Percentiles rank a stretch among this genome's conserved stretches.
These are phyloP conservation scores for Maudiozyma turicensis DNA, from an alignment of 805 yeast genomes.

Conservation along the genomic window DNA sequence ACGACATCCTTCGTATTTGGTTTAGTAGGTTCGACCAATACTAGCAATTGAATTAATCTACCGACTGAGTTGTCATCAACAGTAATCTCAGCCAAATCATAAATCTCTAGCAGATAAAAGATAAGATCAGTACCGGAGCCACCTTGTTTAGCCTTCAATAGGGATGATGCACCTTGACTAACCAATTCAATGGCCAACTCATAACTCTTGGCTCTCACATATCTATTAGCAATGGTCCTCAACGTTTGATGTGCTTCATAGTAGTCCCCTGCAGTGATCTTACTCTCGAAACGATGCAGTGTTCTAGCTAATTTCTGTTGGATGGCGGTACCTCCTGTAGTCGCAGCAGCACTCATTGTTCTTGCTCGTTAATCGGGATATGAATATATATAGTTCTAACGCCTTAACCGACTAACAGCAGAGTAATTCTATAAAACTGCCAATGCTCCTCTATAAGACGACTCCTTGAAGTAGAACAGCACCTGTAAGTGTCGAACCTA, in stretches of 20 bases:
- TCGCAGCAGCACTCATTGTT: too few relatives aligned
- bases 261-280: slow-evolving; percentile 64
- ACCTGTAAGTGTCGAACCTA: too few relatives aligned
- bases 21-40: slow-evolving; percentile 38
- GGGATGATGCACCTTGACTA: slow-evolving; percentile 57
- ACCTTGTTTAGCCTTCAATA: slow-evolving; percentile 59
- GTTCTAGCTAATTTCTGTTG: slow-evolving; percentile 44
- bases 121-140: slow-evolving; percentile 78
- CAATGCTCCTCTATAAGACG: too few relatives aligned
- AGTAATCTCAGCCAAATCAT: slow-evolving; percentile 39
- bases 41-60: slow-evolving; percentile 39
- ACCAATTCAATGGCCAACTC: slow-evolving; percentile 65
- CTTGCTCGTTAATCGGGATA: too few relatives aligned
- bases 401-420: too few relatives aligned
- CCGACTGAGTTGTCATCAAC: slow-evolving; percentile 37
- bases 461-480: too few relatives aligned
- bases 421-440: too few relatives aligned
- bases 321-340: not conserved
- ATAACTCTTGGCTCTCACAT: slow-evolving; percentile 58
- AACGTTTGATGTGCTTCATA: slow-evolving; percentile 96
- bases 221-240: slow-evolving; percentile 80
- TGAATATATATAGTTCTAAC: too few relatives aligned
- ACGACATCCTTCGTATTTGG: slow-evolving; percentile 58
- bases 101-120: slow-evolving; percentile 61
- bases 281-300: slow-evolving; percentile 52